phyloP scores from a whole-genome alignment of 2,329 filamentous ascomycete species.

The Fusarium bactridioides region DNA sequence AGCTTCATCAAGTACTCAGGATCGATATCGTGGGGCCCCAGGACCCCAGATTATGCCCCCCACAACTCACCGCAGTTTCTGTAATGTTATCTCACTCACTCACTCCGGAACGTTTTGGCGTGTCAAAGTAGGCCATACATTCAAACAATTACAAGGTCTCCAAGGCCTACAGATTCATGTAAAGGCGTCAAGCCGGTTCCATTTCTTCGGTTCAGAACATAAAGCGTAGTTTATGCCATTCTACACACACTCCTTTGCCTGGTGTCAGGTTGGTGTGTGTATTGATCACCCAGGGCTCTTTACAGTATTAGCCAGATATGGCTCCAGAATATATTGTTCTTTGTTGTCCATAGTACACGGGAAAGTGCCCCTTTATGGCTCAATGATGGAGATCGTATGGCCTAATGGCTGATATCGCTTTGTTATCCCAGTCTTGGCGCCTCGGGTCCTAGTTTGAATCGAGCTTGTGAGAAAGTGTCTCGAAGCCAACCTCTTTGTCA shows the following conservation, averaged over 20 bases:
- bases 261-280: neutral
- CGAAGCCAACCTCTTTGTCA: neutral
- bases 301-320: neutral
- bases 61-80: slow-evolving; percentile 36
- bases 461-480: neutral
- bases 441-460: neutral
- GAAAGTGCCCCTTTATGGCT: no score
- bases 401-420: neutral
- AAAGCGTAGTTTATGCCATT: neutral
- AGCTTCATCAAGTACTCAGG: neutral
- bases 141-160: neutral
- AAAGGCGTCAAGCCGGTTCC: neutral
- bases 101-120: neutral
- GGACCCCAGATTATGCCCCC: slow-evolving; percentile 20
- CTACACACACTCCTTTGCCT: neutral
- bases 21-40: slow-evolving; percentile 43
- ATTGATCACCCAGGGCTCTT: neutral
- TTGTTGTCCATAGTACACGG: neutral
- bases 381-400: neutral
- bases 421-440: neutral
- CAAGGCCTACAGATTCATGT: neutral
- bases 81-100: neutral
- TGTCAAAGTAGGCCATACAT: neutral
- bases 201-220: neutral
- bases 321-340: neutral